Conservation (phyloP, 2,329 filamentous ascomycete genomes). For the Cercospora nicotianae region DNA sequence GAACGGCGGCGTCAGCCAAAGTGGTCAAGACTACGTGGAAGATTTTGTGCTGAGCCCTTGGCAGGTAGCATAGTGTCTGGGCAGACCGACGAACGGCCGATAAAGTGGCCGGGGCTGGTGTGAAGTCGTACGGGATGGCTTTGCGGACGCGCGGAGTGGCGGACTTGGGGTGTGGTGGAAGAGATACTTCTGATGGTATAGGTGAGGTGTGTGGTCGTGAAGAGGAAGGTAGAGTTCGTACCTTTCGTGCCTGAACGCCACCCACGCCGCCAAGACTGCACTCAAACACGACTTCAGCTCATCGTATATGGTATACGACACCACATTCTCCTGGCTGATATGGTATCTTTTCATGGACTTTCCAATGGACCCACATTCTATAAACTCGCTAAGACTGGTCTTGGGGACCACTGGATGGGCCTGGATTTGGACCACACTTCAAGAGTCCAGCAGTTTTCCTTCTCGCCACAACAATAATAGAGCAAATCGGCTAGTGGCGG, state of each 20-base stretch:
- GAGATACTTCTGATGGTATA: neutral
- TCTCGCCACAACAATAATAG: neutral
- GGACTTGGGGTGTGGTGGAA: neutral
- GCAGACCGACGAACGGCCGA: constrained; percentile 14
- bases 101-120: neutral
- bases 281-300: constrained; percentile 2
- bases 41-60: constrained; percentile 17
- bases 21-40: constrained; percentile 18
- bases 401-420: neutral
- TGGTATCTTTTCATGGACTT: neutral
- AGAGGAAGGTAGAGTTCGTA: neutral
- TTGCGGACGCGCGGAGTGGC: neutral
- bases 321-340: neutral
- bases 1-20: constrained; percentile 10
- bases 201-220: neutral
- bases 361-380: neutral
- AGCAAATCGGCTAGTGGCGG: neutral
- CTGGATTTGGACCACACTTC: neutral
- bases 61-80: constrained; percentile 15
- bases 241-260: neutral
- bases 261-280: neutral
- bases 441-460: neutral
- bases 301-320: neutral
- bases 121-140: neutral
- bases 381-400: neutral